Evolutionary conservation across 2,329 filamentous ascomycete genomes (phyloP).

Genomic region (Sporothrix curviconia): DNA sequence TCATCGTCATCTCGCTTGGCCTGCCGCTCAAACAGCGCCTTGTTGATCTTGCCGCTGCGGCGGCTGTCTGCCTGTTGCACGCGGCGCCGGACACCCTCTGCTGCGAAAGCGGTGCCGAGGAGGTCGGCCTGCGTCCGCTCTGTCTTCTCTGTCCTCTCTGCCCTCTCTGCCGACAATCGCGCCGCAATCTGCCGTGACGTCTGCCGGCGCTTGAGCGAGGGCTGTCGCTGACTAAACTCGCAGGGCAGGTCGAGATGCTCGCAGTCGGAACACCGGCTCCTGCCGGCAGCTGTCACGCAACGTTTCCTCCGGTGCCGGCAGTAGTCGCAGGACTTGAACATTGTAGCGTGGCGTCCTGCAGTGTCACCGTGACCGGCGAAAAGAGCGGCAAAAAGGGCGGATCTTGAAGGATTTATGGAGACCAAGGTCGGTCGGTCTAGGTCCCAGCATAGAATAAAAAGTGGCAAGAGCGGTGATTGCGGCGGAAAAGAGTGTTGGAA

Average conservation of each 20-base stretch:
- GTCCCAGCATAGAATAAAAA: neutral
- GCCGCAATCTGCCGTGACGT: slow-evolving; percentile 4
- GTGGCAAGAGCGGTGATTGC: neutral
- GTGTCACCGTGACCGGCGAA: no score
- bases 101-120: neutral
- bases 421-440: no score
- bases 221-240: slow-evolving; percentile 7
- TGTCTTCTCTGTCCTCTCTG: neutral
- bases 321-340: slow-evolving; percentile 14
- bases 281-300: neutral
- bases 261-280: slow-evolving; percentile 6
- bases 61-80: slow-evolving; percentile 1
- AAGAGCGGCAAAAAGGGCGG: slow-evolving; percentile 5
- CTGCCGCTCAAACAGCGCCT: neutral
- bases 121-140: neutral
- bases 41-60: slow-evolving; percentile 9
- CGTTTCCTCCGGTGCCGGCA: slow-evolving; percentile 12
- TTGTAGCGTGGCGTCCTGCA: no score
- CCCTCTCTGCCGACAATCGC: neutral
- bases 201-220: slow-evolving; percentile 5
- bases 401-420: neutral
- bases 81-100: neutral
- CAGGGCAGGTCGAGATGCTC: slow-evolving; percentile 6
- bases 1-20: neutral
- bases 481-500: no score